Evolutionary conservation across 1,139 yeast species (phyloP).

Genomic region (Nadsonia starkeyi-henricii): DNA sequence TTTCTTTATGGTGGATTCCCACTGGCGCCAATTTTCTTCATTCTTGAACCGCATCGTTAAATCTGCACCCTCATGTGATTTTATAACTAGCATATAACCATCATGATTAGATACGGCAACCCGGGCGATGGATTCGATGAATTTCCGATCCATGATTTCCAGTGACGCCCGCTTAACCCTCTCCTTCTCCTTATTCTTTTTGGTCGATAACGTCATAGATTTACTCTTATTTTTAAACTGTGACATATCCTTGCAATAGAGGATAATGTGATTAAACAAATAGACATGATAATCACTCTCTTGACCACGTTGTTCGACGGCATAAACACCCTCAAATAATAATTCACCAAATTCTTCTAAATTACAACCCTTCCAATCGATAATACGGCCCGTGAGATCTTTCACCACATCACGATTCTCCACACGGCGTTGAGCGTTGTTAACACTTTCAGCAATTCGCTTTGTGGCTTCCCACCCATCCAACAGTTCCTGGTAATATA

Average conservation of each 20-base stretch:
- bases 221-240: slow-evolving; percentile 15
- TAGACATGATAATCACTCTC: slow-evolving; percentile 88
- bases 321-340: slow-evolving; percentile 61
- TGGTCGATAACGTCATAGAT: slow-evolving; percentile 17
- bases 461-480: slow-evolving; percentile 56
- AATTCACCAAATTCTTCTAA: slow-evolving; percentile 75
- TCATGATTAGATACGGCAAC: slow-evolving; percentile 17
- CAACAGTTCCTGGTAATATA: slow-evolving; percentile 53
- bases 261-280: slow-evolving; percentile 72
- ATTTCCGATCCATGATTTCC: slow-evolving; percentile 29
- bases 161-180: slow-evolving; percentile 17
- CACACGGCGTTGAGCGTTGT: slow-evolving; percentile 86
- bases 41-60: slow-evolving; percentile 24
- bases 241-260: slow-evolving; percentile 49
- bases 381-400: slow-evolving; percentile 57
- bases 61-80: slow-evolving; percentile 25
- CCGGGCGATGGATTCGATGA: slow-evolving; percentile 25
- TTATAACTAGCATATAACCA: slow-evolving; percentile 21
- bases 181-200: slow-evolving; percentile 15
- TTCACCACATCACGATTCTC: slow-evolving; percentile 68
- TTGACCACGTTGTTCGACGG: slow-evolving; percentile 56
- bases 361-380: slow-evolving; percentile 91
- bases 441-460: slow-evolving; percentile 71
- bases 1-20: slow-evolving; percentile 21
- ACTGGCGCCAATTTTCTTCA: slow-evolving; percentile 23